Evolutionary conservation across 2,329 filamentous ascomycete genomes (phyloP).

Genomic region (Lachnellula subtilissima): DNA sequence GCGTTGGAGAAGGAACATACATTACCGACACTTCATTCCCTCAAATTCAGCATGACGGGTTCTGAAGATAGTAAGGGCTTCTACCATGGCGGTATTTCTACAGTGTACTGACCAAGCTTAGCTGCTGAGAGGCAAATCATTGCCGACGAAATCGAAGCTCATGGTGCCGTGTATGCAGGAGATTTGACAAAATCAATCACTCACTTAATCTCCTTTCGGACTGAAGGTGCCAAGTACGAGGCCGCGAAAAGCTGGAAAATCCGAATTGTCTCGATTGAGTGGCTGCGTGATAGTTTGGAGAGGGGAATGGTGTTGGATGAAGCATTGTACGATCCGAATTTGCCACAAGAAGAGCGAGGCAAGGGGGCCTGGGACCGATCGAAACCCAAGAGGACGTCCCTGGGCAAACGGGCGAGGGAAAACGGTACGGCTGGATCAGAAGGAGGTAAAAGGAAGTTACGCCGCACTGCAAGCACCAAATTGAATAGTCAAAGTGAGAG

Average conservation of each 20-base stretch:
- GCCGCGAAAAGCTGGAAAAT: conserved; percentile 82
- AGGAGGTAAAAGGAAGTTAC: conserved; percentile 70
- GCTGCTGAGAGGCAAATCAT: conserved; percentile 65
- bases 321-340: conserved; percentile 69
- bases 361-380: conserved; percentile 67
- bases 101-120: conserved; percentile 33
- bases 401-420: conserved; percentile 57
- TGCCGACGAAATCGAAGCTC: conserved; percentile 54
- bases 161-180: conserved; percentile 81
- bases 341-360: conserved; percentile 68
- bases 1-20: conserved; percentile 63
- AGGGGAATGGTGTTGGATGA: conserved; percentile 91
- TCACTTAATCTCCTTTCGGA: conserved; percentile 75
- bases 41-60: conserved; percentile 65
- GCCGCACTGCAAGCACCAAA: conserved; percentile 82
- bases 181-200: conserved; percentile 84
- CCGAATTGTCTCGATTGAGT: conserved; percentile 73
- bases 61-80: conserved; percentile 60
- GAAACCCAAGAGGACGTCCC: conserved; percentile 40
- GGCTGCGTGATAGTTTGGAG: conserved; percentile 77
- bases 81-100: conserved; percentile 11
- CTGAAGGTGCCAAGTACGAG: conserved; percentile 84
- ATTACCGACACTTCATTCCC: conserved; percentile 57
- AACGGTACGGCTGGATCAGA: conserved; percentile 41
- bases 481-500: conserved; percentile 73